These are phyloP conservation scores for Salix dunnii DNA, from an alignment of 345 rosid species.

Conservation along the genomic window DNA sequence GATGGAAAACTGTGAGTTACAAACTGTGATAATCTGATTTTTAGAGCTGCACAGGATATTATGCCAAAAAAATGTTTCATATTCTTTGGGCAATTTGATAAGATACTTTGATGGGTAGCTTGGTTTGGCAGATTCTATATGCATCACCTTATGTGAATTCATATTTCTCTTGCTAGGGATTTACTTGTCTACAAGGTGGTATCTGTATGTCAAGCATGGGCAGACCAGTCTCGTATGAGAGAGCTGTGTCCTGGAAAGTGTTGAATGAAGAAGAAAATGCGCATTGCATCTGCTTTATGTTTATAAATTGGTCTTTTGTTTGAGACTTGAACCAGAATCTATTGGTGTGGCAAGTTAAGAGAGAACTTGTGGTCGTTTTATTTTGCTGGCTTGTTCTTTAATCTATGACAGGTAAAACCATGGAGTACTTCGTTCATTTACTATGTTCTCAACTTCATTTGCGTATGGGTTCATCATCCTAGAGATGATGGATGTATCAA, in stretches of 20 bases:
- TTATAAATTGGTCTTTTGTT: conserved; percentile 96
- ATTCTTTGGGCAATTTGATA: not conserved
- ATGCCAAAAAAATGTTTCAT: not conserved
- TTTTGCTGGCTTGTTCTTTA: conserved; percentile 24
- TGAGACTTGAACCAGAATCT: conserved; percentile 26
- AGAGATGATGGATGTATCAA: not conserved
- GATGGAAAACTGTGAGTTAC: no score
- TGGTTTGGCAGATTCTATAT: not conserved
- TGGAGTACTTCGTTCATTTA: not conserved
- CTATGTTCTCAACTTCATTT: conserved; percentile 11
- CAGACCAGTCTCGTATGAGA: conserved; percentile 87
- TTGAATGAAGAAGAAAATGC: conserved; percentile 89
- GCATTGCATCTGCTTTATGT: conserved; percentile 95
- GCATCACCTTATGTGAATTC: not conserved
- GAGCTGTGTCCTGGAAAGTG: conserved; percentile 99
- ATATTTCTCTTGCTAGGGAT: conserved; percentile 50
- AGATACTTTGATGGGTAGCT: not conserved
- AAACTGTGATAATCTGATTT: not conserved
- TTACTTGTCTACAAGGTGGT: conserved; percentile 83
- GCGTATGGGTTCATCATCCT: not conserved
- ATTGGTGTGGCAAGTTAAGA: not conserved
- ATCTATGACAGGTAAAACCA: conserved; percentile 10
- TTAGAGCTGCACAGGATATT: not conserved
- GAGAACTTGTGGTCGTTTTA: conserved; percentile 6
- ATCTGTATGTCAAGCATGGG: conserved; percentile 99